phyloP scores from a whole-genome alignment of 345 rosid species.

The Mallotus nudiflorus region DNA sequence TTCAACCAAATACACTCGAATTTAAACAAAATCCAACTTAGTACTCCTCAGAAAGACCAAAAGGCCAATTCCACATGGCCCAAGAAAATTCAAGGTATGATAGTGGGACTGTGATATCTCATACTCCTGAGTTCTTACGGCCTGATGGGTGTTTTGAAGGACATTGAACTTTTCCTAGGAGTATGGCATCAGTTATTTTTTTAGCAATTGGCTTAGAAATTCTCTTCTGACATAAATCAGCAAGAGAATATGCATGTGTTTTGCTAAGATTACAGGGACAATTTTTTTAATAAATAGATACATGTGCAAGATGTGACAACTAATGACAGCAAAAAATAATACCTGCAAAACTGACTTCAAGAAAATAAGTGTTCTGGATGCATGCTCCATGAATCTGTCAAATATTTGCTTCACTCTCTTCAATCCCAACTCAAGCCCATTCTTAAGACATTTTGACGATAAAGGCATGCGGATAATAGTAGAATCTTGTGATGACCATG shows the following conservation, averaged over 20 bases:
- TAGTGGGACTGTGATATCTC: too few relatives aligned
- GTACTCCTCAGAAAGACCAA: neutral
- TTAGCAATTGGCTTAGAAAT: too few relatives aligned
- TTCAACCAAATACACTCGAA: too few relatives aligned
- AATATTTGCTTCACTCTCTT: slow-evolving; percentile 57
- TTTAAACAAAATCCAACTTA: neutral
- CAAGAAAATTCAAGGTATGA: neutral
- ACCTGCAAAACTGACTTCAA: slow-evolving; percentile 87
- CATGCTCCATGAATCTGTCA: slow-evolving; percentile 71
- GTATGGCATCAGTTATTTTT: too few relatives aligned
- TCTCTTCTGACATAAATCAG: neutral
- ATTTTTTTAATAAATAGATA: neutral
- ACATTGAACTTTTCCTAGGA: too few relatives aligned
- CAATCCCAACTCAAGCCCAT: slow-evolving; percentile 74
- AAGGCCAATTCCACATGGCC: neutral
- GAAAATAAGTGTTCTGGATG: slow-evolving; percentile 72
- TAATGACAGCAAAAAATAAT: slow-evolving; percentile 17
- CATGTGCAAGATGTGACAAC: neutral
- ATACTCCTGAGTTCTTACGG: neutral
- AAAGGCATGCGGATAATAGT: slow-evolving; percentile 93
- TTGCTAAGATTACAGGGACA: neutral
- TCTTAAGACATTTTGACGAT: slow-evolving; percentile 66
- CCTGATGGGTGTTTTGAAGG: neutral
- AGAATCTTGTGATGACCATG: slow-evolving; percentile 69
- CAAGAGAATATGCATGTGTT: neutral